Percentiles rank a stretch among this genome's conserved stretches.
Evolutionary conservation across 768 basidiomycete species (phyloP).

Genomic region (Russula brevipes): DNA sequence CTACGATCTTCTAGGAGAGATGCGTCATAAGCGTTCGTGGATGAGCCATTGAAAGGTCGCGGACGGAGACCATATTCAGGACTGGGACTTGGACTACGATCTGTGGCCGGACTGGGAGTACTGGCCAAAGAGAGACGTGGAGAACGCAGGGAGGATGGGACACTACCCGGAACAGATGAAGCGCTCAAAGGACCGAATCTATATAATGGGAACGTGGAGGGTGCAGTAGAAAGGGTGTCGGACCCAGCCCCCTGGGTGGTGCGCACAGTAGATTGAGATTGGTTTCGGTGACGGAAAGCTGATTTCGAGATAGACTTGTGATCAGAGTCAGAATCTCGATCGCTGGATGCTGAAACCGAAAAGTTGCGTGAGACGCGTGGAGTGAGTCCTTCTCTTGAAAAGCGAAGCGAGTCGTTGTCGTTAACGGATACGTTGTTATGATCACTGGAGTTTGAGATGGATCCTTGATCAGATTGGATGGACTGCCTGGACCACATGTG

Average conservation of each 20-base stretch:
- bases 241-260: conserved; percentile 40
- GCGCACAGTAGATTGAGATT: conserved; percentile 31
- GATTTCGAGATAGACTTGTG: conserved; percentile 24
- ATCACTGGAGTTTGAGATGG: conserved; percentile 54
- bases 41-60: conserved; percentile 17
- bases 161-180: conserved; percentile 29
- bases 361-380: conserved; percentile 32
- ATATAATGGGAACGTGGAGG: conserved; percentile 32
- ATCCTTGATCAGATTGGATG: conserved; percentile 71
- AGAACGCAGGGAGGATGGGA: conserved; percentile 34
- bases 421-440: conserved; percentile 48
- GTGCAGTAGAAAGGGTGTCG: conserved; percentile 27
- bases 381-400: conserved; percentile 44
- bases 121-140: conserved; percentile 83
- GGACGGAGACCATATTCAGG: conserved; percentile 18
- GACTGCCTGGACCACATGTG: conserved; percentile 69
- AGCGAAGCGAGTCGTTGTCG: conserved; percentile 40
- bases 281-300: conserved; percentile 18
- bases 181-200: conserved; percentile 27
- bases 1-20: no score
- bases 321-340: conserved; percentile 27
- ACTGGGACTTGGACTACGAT: conserved; percentile 52
- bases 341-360: conserved; percentile 8
- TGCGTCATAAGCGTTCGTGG: no score
- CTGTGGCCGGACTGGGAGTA: conserved; percentile 65